phyloP scores from a whole-genome alignment of 2,329 filamentous ascomycete genomes.

The Zelopaecilomyces penicillatus region DNA sequence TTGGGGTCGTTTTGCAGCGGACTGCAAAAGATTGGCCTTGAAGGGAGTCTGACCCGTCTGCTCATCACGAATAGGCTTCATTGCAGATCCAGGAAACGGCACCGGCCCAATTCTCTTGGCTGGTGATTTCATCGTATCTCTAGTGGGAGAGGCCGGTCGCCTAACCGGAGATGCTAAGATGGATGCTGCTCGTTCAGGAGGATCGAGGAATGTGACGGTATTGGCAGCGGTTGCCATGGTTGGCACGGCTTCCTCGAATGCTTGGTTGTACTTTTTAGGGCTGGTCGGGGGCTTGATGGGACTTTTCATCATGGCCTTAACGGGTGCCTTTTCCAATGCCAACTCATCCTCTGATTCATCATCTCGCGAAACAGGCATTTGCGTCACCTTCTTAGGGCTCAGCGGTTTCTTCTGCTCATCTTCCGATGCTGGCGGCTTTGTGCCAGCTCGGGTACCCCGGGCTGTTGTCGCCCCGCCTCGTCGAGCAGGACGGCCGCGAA shows the following conservation, averaged over 20 bases:
- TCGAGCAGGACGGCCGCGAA: slow-evolving; percentile 38
- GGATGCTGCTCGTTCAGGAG: slow-evolving; percentile 28
- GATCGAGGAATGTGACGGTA: slow-evolving; percentile 17
- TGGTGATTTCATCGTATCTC: slow-evolving; percentile 48
- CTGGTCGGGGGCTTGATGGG: slow-evolving; percentile 8
- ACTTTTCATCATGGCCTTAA: slow-evolving; percentile 29
- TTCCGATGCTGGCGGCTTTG: slow-evolving; percentile 20
- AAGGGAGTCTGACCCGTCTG: slow-evolving; percentile 19
- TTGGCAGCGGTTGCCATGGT: slow-evolving; percentile 17
- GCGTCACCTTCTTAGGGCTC: slow-evolving; percentile 57
- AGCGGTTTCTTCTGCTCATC: slow-evolving; percentile 39
- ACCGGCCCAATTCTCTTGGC: slow-evolving; percentile 35
- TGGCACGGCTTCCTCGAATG: slow-evolving; percentile 3
- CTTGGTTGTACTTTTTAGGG: slow-evolving; percentile 10
- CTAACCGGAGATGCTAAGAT: slow-evolving; percentile 48
- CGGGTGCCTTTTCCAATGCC: slow-evolving; percentile 46
- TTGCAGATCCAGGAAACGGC: slow-evolving; percentile 23
- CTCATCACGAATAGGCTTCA: slow-evolving; percentile 17
- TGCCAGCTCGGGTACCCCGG: slow-evolving; percentile 27
- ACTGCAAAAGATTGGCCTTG: slow-evolving; percentile 36
- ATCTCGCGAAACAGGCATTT: slow-evolving; percentile 41
- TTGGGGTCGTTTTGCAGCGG: slow-evolving; percentile 43
- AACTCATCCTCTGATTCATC: slow-evolving; percentile 52
- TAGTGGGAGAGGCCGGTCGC: slow-evolving; percentile 44
- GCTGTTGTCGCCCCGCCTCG: slow-evolving; percentile 22